Percentiles rank a stretch among this genome's conserved stretches.
Evolutionary conservation across 495 filamentous ascomycete genomes (phyloP).

Genomic region (Penicillium herquei): DNA sequence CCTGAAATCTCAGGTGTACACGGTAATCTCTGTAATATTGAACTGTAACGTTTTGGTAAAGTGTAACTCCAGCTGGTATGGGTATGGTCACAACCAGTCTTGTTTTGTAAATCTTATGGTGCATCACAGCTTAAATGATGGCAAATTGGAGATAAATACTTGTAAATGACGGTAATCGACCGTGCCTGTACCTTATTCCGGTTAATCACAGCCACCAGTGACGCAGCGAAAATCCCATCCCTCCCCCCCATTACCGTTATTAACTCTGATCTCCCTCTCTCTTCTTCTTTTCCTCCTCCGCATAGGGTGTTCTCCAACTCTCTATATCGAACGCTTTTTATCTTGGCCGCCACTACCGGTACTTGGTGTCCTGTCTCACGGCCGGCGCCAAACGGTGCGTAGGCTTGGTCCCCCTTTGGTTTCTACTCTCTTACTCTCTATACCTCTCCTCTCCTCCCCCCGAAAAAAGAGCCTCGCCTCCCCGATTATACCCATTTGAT

Average conservation of each 20-base stretch:
- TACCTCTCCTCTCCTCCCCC: conserved; percentile 12
- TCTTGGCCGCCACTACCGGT: conserved; percentile 56
- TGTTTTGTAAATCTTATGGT: background rate
- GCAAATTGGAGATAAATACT: background rate
- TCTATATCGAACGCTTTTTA: conserved; percentile 41
- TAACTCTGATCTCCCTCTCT: conserved; percentile 25
- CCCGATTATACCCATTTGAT: conserved; percentile 20
- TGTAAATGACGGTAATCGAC: conserved; percentile 1
- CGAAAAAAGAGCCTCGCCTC: conserved; percentile 1
- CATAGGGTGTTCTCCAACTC: conserved; percentile 32
- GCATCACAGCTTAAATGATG: background rate
- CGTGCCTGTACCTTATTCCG: conserved; percentile 14
- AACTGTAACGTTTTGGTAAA: background rate
- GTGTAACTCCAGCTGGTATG: background rate
- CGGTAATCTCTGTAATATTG: background rate
- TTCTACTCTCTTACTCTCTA: conserved; percentile 19
- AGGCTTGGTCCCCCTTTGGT: conserved; percentile 47
- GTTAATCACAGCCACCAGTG: conserved; percentile 12
- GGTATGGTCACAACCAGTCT: background rate
- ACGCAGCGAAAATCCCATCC: conserved; percentile 27
- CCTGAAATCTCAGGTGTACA: background rate
- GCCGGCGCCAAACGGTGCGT: conserved; percentile 57
- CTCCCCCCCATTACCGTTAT: conserved; percentile 18
- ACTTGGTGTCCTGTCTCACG: conserved; percentile 57
- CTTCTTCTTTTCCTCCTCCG: conserved; percentile 10